phyloP scores from a whole-genome alignment of 305 asterid genomes.

The Fraxinus paxiana region DNA sequence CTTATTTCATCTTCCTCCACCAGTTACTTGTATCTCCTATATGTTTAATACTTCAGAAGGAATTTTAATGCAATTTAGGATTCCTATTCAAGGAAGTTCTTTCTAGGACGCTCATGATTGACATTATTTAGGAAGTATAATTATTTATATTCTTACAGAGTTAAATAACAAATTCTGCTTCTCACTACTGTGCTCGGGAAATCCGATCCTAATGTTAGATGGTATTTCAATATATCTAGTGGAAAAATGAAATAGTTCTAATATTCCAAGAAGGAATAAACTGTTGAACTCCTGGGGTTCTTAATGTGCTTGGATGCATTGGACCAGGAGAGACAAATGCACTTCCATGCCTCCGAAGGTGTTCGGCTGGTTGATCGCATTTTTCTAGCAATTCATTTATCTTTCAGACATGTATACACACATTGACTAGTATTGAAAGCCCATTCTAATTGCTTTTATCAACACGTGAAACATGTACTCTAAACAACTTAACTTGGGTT shows the following conservation, averaged over 20 bases:
- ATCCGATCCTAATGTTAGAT: background rate
- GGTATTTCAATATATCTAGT: background rate
- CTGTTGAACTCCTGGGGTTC: background rate
- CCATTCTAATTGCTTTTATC: background rate
- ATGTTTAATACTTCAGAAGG: background rate
- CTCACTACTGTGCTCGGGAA: background rate
- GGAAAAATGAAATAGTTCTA: background rate
- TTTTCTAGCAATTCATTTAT: background rate
- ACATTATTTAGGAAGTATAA: background rate
- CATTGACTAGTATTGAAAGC: background rate
- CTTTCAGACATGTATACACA: background rate
- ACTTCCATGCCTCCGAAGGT: background rate
- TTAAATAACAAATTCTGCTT: background rate
- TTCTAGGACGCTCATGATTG: background rate
- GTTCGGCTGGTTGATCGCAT: background rate
- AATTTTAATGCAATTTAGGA: background rate
- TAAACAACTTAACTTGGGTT: background rate
- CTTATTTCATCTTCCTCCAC: background rate
- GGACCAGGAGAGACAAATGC: background rate
- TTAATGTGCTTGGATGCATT: background rate
- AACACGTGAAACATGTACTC: background rate
- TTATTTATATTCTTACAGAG: background rate
- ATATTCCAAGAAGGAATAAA: background rate
- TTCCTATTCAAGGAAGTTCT: background rate
- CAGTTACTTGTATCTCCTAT: background rate